phyloP scores from a whole-genome alignment of 768 basidiomycete species.

The Lentinus brumalis region DNA sequence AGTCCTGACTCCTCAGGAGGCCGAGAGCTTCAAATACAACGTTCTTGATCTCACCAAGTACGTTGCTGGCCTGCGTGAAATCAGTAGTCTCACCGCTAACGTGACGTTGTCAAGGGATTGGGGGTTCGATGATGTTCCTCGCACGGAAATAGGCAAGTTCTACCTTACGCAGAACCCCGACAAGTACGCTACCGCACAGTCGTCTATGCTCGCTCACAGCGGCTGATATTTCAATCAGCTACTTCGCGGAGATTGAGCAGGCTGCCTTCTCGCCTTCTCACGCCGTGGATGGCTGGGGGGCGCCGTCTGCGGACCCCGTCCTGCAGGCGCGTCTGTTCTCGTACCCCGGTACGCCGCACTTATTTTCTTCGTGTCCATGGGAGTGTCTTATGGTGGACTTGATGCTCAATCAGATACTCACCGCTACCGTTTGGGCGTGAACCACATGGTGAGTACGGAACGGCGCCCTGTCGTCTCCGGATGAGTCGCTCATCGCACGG shows the following conservation, averaged over 20 bases:
- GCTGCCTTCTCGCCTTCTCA: conserved; percentile 53
- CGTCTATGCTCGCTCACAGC: neutral
- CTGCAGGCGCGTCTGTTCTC: conserved; percentile 60
- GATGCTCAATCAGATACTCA: conserved; percentile 35
- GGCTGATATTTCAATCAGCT: conserved; percentile 21
- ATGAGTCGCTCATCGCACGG: neutral
- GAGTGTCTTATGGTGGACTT: neutral
- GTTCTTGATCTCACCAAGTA: conserved; percentile 53
- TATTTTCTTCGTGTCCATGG: neutral
- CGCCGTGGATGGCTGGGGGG: conserved; percentile 48
- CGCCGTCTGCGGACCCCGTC: conserved; percentile 57
- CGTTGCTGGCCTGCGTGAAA: neutral
- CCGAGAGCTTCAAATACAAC: conserved; percentile 52
- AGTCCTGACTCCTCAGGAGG: conserved; percentile 52
- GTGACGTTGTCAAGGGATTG: conserved; percentile 31
- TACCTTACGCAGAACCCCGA: conserved; percentile 40
- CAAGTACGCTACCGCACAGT: conserved; percentile 18
- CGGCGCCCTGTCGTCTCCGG: neutral
- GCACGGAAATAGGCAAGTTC: conserved; percentile 40
- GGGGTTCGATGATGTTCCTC: conserved; percentile 36
- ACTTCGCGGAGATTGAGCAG: conserved; percentile 44
- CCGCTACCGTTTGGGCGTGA: conserved; percentile 41
- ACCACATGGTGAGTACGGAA: conserved; percentile 28
- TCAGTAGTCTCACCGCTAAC: neutral
- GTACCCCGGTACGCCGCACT: conserved; percentile 44